Conservation (phyloP, 805 yeast species). For the Candida glaebosa region DNA sequence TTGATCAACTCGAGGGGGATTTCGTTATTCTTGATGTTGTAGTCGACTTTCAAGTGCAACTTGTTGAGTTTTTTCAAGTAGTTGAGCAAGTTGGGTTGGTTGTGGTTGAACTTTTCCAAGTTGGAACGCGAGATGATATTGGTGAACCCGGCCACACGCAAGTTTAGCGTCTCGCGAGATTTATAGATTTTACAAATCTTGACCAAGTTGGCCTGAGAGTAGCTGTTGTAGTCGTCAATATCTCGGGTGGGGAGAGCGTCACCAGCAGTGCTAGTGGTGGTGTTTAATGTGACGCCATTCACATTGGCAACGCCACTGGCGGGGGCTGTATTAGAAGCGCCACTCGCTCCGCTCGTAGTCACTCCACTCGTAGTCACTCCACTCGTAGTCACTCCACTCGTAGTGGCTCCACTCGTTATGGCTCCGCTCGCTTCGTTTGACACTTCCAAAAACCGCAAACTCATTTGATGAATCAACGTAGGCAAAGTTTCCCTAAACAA, state of each 20-base stretch:
- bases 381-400: no score
- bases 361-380: no score
- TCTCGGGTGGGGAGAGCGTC: background rate
- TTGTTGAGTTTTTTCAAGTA: constrained; percentile 31
- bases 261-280: background rate
- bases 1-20: constrained; percentile 38
- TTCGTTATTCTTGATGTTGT: constrained; percentile 40
- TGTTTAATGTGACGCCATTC: background rate
- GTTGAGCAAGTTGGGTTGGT: constrained; percentile 39
- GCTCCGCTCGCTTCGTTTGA: no score
- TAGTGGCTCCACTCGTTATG: no score
- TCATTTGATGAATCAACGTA: constrained; percentile 69
- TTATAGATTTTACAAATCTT: constrained; percentile 46
- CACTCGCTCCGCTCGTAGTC: no score
- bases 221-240: constrained; percentile 5
- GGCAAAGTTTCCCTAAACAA: constrained; percentile 83
- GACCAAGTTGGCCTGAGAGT: constrained; percentile 49
- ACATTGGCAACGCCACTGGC: background rate
- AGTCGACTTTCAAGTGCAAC: constrained; percentile 38
- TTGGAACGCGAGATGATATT: constrained; percentile 58
- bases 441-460: constrained; percentile 48
- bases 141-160: constrained; percentile 57
- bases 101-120: constrained; percentile 37
- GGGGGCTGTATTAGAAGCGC: background rate
- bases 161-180: constrained; percentile 77